Evolutionary conservation across 768 basidiomycete genomes (phyloP).

Genomic region (Chalciporus piperatus): DNA sequence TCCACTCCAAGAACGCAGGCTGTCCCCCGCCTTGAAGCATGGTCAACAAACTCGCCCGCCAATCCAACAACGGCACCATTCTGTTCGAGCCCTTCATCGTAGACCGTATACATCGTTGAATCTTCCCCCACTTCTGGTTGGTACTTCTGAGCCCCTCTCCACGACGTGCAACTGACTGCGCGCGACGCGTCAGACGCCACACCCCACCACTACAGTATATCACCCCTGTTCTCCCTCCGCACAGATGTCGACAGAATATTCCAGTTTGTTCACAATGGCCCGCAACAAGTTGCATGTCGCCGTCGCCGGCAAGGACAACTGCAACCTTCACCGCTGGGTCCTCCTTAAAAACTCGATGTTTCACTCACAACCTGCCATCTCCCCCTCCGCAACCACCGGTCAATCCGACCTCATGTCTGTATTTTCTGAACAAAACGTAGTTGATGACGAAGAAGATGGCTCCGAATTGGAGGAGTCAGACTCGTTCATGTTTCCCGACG

Average conservation of each 20-base stretch:
- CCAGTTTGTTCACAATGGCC: slow-evolving; percentile 60
- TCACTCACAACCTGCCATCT: slow-evolving; percentile 45
- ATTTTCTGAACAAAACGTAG: slow-evolving; percentile 34
- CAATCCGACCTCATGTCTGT: slow-evolving; percentile 27
- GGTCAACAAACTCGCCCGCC: slow-evolving; percentile 81
- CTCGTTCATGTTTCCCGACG: slow-evolving; percentile 81
- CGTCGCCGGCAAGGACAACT: slow-evolving; percentile 57
- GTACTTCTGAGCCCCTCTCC: slow-evolving; percentile 2
- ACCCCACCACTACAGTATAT: slow-evolving; percentile 4
- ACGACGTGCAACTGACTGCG: background rate
- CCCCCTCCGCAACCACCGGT: slow-evolving; percentile 26
- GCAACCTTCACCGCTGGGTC: slow-evolving; percentile 84
- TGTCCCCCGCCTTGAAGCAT: slow-evolving; percentile 47
- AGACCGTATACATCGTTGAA: slow-evolving; percentile 76
- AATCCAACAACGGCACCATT: slow-evolving; percentile 81
- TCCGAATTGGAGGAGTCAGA: slow-evolving; percentile 45
- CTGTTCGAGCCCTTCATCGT: slow-evolving; percentile 86
- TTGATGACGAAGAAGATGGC: slow-evolving; percentile 53
- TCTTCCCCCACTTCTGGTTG: slow-evolving; percentile 13
- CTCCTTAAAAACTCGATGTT: slow-evolving; percentile 82
- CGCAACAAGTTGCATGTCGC: slow-evolving; percentile 72
- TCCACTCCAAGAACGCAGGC: slow-evolving; percentile 25
- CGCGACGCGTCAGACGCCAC: slow-evolving; percentile 19
- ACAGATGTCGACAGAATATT: slow-evolving; percentile 47
- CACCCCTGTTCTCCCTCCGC: slow-evolving; percentile 7